Base-by-base conservation (phyloP, 169 alveolate species). In the Eimeria acervulina region DNA sequence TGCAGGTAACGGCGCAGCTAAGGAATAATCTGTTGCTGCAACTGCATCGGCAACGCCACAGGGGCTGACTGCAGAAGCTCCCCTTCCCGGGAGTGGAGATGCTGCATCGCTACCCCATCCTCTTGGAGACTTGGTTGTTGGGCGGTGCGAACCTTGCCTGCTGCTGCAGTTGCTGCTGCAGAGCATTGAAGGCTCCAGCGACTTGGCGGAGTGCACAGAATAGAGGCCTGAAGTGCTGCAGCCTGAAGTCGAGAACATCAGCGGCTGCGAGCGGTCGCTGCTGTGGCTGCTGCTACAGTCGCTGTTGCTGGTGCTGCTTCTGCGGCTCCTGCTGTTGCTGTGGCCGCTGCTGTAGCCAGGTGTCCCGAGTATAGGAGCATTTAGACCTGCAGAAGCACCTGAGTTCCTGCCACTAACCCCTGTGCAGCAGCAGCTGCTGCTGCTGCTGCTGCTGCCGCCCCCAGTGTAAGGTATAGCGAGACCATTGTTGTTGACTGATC, bases 341-440 rank as follows among this genome's bases (percentile, higher is more conserved):
- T 21, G 28, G 38, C 87, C 19, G 87, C 87, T 76, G 87, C 38
- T 76, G 87, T 26, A 40, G 7, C 63, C 87, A 40, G 87, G 87
- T 0, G 87, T 76, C 1, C 63, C 87, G 59, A n/a, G 87, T 21
- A 63, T 40, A 7, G 87, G 42, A 42, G 8, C 19, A 21, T 76
- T 76, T 59, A 23, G 7, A 36, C 87, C 87, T 26, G 10, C 87
- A 40, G 87, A 38, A 38, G 12, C 38, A 23, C 40, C 63, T 7
- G 87, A 76, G 3, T 26, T 42, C 40, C 23, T 42, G 87, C 38
- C 12, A 33, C 87, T 40, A 63, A 23, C 36, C 0, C 40, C 61
- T 38, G 26, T 76, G 87, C 87, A 40, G 63, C 36, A 40, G 55
- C 61, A 19, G 87, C 36, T 76, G 87, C 87, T 76, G 87, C 87